phyloP scores from a whole-genome alignment of 495 filamentous ascomycete species.

The Hypoxylon perforatum region DNA sequence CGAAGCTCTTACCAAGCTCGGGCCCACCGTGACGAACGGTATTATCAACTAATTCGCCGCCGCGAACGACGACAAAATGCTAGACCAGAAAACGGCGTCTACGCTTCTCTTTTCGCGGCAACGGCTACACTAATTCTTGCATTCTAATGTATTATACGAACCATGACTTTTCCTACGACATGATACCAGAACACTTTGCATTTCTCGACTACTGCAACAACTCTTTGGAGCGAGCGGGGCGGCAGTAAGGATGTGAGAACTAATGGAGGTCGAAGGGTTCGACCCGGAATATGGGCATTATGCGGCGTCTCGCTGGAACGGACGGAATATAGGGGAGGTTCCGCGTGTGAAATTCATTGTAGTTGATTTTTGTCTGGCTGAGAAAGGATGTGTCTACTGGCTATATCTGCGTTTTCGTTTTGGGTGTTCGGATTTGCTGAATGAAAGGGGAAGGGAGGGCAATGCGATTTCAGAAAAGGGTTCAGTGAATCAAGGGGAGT shows the following conservation, averaged over 20 bases:
- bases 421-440: neutral
- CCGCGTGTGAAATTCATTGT: conserved; percentile 12
- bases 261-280: conserved; percentile 23
- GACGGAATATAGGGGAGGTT: conserved; percentile 23
- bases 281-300: conserved; percentile 23
- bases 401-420: neutral
- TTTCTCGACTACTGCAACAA: conserved; percentile 19
- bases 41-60: conserved; percentile 1
- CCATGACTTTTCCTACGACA: conserved; percentile 42
- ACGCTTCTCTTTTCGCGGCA: conserved; percentile 4
- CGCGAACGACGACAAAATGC: neutral
- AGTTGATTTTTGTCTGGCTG: conserved; percentile 9
- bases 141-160: conserved; percentile 44
- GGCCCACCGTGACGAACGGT: conserved; percentile 33
- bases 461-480: no score
- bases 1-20: conserved; percentile 34
- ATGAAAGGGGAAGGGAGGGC: neutral
- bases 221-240: conserved; percentile 8
- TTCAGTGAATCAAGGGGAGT: neutral
- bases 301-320: conserved; percentile 38
- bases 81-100: neutral
- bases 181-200: conserved; percentile 29
- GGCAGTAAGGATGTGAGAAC: conserved; percentile 17
- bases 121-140: neutral
- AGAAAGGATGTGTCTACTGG: conserved; percentile 7